These are phyloP conservation scores for Starmerella floricola DNA, from an alignment of 805 yeast genomes.

Conservation along the genomic window DNA sequence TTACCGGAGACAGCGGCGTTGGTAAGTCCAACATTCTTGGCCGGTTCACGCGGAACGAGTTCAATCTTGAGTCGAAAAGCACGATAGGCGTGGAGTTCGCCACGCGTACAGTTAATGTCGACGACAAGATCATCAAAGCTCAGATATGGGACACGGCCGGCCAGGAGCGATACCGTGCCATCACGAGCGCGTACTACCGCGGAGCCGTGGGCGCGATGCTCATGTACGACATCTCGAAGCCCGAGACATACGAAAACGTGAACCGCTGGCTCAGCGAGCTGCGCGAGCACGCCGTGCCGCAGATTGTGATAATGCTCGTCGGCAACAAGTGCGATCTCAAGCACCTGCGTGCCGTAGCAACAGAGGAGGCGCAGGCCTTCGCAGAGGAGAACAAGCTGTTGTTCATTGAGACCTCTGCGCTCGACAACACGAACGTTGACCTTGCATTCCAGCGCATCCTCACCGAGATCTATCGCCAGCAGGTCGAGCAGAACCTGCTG, in stretches of 20 bases:
- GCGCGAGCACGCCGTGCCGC: conserved; percentile 93
- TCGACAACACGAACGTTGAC: conserved; percentile 90
- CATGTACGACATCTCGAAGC: conserved; percentile 91
- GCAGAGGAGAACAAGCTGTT: conserved; percentile 69
- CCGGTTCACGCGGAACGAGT: conserved; percentile 90
- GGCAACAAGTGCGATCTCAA: conserved; percentile 94
- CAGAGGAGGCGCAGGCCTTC: conserved; percentile 92
- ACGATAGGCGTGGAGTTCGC: conserved; percentile 98
- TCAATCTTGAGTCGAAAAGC: conserved; percentile 83
- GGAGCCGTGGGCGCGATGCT: conserved; percentile 97
- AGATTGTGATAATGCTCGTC: conserved; percentile 89
- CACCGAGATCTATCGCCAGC: conserved; percentile 92
- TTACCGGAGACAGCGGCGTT: conserved; percentile 95
- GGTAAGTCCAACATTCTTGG: conserved; percentile 91
- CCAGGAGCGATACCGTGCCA: conserved; percentile 95
- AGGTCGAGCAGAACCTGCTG: conserved; percentile 74
- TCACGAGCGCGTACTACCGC: conserved; percentile 91
- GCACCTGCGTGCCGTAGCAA: conserved; percentile 91
- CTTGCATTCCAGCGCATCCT: conserved; percentile 85
- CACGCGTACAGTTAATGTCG: conserved; percentile 85
- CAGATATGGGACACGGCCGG: conserved; percentile 99
- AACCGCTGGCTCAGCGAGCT: conserved; percentile 88
- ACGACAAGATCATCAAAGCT: conserved; percentile 89
- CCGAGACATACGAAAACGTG: conserved; percentile 79
- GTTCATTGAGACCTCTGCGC: conserved; percentile 92